These are phyloP conservation scores for Prunus persica DNA, from an alignment of 306 rosid species.

Conservation along the genomic window Prunus_persica_NCBIv2 NC_034015.1:20383501-20384000, in stretches of 20 bases:
- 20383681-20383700: conserved; percentile 39
- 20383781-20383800: conserved; percentile 14
- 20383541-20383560: conserved; percentile 81
- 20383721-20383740: conserved; percentile 28
- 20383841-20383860: conserved; percentile 39
- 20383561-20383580: conserved; percentile 86
- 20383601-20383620: conserved; percentile 25
- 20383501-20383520: conserved; percentile 40
- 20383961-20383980: conserved; percentile 14
- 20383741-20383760: conserved; percentile 35
- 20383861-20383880: conserved; percentile 32
- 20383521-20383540: conserved; percentile 41
- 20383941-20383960: conserved; percentile 9
- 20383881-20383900: conserved; percentile 26
- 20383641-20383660: conserved; percentile 53
- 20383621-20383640: conserved; percentile 39
- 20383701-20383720: conserved; percentile 13
- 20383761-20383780: conserved; percentile 18
- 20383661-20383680: conserved; percentile 82
- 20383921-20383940: background rate
- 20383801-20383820: background rate
- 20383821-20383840: background rate
- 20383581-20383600: conserved; percentile 48
- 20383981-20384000: conserved; percentile 18
- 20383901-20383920: conserved; percentile 26